Percentiles rank a stretch among this genome's conserved stretches.
phyloP scores from a whole-genome alignment of 179 eudicot genomes.

The Amaranthus tricolor region DNA sequence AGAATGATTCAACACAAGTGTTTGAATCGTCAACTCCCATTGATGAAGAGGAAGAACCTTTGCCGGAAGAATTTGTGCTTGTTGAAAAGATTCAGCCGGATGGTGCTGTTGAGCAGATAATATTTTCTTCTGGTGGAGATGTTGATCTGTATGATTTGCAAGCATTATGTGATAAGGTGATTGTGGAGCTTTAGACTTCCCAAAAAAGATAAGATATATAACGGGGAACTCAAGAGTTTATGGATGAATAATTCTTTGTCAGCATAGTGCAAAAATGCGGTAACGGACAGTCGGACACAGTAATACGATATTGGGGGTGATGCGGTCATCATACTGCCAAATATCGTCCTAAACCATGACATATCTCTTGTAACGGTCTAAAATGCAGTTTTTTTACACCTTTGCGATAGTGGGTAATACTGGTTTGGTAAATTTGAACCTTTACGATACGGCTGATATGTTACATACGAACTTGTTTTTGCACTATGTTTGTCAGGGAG shows the following conservation, averaged over 20 bases:
- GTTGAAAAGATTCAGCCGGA: conserved; percentile 65
- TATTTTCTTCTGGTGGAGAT: conserved; percentile 87
- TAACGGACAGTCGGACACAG: too few species aligned
- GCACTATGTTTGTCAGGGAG: neutral
- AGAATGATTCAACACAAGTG: conserved; percentile 62
- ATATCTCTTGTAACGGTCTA: too few species aligned
- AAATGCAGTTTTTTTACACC: too few species aligned
- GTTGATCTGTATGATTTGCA: conserved; percentile 85
- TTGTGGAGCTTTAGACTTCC: conserved; percentile 6
- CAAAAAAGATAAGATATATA: neutral
- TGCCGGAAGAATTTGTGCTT: conserved; percentile 83
- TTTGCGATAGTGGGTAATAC: too few species aligned
- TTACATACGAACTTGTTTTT: too few species aligned
- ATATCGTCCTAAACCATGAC: too few species aligned
- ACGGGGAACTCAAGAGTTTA: neutral
- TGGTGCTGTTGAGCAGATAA: conserved; percentile 76
- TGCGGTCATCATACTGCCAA: too few species aligned
- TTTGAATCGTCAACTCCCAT: conserved; percentile 54
- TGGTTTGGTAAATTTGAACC: too few species aligned
- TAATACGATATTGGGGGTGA: too few species aligned
- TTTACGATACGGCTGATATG: too few species aligned
- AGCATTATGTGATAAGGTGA: conserved; percentile 90
- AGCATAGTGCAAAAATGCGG: too few species aligned
- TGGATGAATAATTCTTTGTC: neutral
- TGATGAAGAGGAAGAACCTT: conserved; percentile 70